phyloP scores from a whole-genome alignment of 352 stramenopile genomes.

The Lagenidium giganteum region DNA sequence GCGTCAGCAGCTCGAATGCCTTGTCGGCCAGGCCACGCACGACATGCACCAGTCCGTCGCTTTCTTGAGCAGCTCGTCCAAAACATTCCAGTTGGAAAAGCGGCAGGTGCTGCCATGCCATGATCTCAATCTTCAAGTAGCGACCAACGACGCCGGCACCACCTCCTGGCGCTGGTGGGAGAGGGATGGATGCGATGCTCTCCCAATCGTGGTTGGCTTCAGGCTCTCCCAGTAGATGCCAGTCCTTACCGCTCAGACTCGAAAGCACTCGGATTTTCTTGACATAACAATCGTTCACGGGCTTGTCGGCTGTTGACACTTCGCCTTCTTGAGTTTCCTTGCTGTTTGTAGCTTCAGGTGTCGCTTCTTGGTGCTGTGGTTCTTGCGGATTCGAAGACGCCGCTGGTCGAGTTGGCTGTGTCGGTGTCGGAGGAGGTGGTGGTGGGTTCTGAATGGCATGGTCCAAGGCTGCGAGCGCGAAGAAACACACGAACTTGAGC shows the following conservation, averaged over 20 bases:
- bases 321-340: not conserved
- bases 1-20: slow-evolving; percentile 36
- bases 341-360: not conserved
- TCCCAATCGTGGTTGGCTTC: slow-evolving; percentile 42
- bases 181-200: slow-evolving; percentile 27
- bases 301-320: not conserved
- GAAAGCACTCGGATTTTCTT: slow-evolving; percentile 51
- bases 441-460: slow-evolving; percentile 31
- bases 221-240: slow-evolving; percentile 52
- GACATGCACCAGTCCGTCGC: too few relatives aligned
- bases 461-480: slow-evolving; percentile 51
- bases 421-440: not conserved
- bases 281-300: slow-evolving; percentile 40
- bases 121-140: slow-evolving; percentile 56
- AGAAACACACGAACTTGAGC: slow-evolving; percentile 69
- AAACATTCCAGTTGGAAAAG: slow-evolving; percentile 67
- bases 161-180: too few relatives aligned
- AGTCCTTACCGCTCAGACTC: slow-evolving; percentile 62
- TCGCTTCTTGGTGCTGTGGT: not conserved
- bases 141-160: slow-evolving; percentile 32
- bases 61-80: slow-evolving; percentile 39
- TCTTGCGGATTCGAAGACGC: not conserved
- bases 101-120: slow-evolving; percentile 57
- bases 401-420: slow-evolving; percentile 2
- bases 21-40: slow-evolving; percentile 30